A percentile compares a stretch with the other conserved stretches of the same genome.
Conservation (phyloP, 108 stramenopile genomes). For the Nitzschia sp. region DNA sequence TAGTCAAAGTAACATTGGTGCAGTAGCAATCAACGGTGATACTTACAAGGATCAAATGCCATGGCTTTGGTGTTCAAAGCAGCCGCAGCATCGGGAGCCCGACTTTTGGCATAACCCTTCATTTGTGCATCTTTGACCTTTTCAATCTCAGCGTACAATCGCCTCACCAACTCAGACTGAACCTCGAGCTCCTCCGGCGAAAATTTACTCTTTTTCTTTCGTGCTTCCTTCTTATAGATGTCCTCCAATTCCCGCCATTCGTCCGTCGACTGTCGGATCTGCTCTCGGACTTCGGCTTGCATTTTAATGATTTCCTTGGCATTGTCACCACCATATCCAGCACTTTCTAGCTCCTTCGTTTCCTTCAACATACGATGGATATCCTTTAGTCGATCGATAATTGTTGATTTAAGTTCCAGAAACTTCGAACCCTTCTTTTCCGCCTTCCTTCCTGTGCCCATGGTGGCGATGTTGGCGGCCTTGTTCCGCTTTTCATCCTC, state of each 20-base stretch:
- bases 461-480: conserved; percentile 64
- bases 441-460: conserved; percentile 71
- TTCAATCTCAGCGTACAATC: conserved; percentile 79
- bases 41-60: conserved; percentile 37
- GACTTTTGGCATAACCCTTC: conserved; percentile 68
- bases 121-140: conserved; percentile 80
- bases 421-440: conserved; percentile 79
- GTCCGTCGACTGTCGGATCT: conserved; percentile 71
- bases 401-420: conserved; percentile 75
- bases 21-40: too few species aligned
- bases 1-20: too few species aligned
- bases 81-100: conserved; percentile 48
- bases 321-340: conserved; percentile 59
- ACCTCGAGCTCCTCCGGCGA: conserved; percentile 84
- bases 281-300: conserved; percentile 80
- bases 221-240: conserved; percentile 82
- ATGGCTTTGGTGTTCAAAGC: conserved; percentile 69
- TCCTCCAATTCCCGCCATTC: conserved; percentile 86
- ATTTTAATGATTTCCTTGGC: conserved; percentile 82
- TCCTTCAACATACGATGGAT: conserved; percentile 59
- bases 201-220: conserved; percentile 88
- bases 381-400: conserved; percentile 67
- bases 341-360: conserved; percentile 52
- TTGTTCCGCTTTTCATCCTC: conserved; percentile 71
- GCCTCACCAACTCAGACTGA: conserved; percentile 73